These are phyloP conservation scores for Pseudonitzschia multistriata DNA, from an alignment of 108 stramenopile genomes.

Conservation along the genomic window DNA sequence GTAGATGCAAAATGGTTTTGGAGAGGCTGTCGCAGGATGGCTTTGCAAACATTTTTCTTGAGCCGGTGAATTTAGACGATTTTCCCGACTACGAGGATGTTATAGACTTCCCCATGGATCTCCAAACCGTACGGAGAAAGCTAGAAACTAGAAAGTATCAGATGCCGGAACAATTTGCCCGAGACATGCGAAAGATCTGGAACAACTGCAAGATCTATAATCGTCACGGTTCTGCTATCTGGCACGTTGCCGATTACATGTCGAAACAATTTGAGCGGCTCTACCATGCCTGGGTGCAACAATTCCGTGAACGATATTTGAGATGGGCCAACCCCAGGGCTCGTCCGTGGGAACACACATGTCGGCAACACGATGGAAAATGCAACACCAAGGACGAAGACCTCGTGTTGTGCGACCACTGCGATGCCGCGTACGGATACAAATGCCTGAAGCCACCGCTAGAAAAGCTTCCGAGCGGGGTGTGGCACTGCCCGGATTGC, in stretches of 20 bases:
- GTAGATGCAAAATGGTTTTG: slow-evolving; percentile 76
- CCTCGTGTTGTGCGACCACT: slow-evolving; percentile 88
- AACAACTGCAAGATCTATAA: slow-evolving; percentile 93
- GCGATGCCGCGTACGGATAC: slow-evolving; percentile 80
- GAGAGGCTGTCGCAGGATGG: slow-evolving; percentile 61
- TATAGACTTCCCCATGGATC: slow-evolving; percentile 88
- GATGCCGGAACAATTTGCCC: slow-evolving; percentile 79
- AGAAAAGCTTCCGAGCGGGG: slow-evolving; percentile 68
- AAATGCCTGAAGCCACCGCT: slow-evolving; percentile 71
- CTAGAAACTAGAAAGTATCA: slow-evolving; percentile 62
- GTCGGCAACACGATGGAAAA: slow-evolving; percentile 67
- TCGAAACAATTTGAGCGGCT: slow-evolving; percentile 89
- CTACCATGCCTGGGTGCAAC: slow-evolving; percentile 88
- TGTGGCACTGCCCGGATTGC: slow-evolving; percentile 88
- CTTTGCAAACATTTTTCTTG: slow-evolving; percentile 84
- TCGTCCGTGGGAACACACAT: slow-evolving; percentile 85
- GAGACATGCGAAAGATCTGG: slow-evolving; percentile 87
- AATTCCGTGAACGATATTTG: slow-evolving; percentile 80
- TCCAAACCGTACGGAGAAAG: slow-evolving; percentile 72
- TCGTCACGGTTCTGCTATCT: slow-evolving; percentile 84
- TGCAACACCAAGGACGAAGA: slow-evolving; percentile 66
- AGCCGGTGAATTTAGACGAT: slow-evolving; percentile 75
- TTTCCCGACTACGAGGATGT: slow-evolving; percentile 85
- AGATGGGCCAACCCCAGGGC: slow-evolving; percentile 81
- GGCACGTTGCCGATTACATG: slow-evolving; percentile 94